Base-by-base conservation (phyloP, 1,139 yeast species). In the Candida sojae region DNA sequence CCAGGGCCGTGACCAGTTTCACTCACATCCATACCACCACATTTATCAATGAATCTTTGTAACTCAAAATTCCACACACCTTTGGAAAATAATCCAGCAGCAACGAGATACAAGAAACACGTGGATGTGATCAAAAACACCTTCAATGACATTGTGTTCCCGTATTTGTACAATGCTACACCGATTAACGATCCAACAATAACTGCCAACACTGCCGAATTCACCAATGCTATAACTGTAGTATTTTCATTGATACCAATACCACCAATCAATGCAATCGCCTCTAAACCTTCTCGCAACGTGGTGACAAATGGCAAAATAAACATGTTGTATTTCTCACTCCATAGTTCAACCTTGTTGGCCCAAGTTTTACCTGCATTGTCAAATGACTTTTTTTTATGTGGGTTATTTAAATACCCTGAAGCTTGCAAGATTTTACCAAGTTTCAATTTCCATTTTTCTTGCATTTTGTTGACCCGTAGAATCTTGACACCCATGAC, bases 371-470 rank as follows among this genome's bases (percentile, higher is more conserved):
- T 40, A 5, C 49, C 41, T 6, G 49, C 45, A 17, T 12, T 39
- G 6, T 26, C 26, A 11, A 35, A 75, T 7, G 35, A 32, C n/a
- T 32, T 10, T 17, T 12, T 39, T 9, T 36, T 46, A n/a, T 51
- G 44, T 9, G 58, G 58, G 17, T 49, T 54, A 30, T 39, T 39
- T 12, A 39, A 39, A n/a, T 39, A 39, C 21, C 34, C 42, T 5
- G 42, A 29, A 9, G 26, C 5, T 29, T 39, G 33, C 28, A 39
- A 39, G 30, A 29, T 29, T 21, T 30, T 32, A 23, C 65, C 58
- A 32, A 88, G 77, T 66, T 88, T 88, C 48, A 80, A 69, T 59
- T 87, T 82, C 97, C 97, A 91, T 67, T 90, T 90, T 52, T 82
- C 83, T 68, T 88, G 89, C 90, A 90, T 82, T 45, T 64, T 69